A percentile compares a stretch with the other conserved stretches of the same genome.
These are phyloP conservation scores for Asterophora parasitica DNA, from an alignment of 768 basidiomycete species.

Conservation along the genomic window DNA sequence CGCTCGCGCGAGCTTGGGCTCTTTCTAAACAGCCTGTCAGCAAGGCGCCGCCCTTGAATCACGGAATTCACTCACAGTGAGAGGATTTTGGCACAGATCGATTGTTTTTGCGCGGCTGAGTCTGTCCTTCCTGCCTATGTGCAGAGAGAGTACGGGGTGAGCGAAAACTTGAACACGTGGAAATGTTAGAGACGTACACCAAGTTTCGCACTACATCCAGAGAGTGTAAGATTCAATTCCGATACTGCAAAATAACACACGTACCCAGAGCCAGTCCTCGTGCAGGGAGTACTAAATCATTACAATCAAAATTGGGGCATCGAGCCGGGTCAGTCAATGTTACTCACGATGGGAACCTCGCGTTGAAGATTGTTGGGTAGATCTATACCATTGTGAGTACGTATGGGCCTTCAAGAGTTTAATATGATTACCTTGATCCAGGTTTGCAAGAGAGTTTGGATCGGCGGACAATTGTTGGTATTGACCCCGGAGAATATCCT, in stretches of 20 bases:
- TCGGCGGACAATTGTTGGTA: slow-evolving; percentile 95
- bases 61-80: slow-evolving; percentile 60
- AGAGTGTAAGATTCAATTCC: not conserved
- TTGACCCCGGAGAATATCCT: slow-evolving; percentile 87
- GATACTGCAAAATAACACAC: slow-evolving; percentile 13
- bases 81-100: slow-evolving; percentile 93
- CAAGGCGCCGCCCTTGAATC: not conserved
- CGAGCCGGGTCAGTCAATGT: not conserved
- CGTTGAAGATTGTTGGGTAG: slow-evolving; percentile 93
- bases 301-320: not conserved
- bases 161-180: not conserved
- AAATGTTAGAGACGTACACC: slow-evolving; percentile 60
- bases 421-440: slow-evolving; percentile 75
- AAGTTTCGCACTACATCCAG: slow-evolving; percentile 81
- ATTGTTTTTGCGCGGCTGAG: slow-evolving; percentile 83
- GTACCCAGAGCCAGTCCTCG: slow-evolving; percentile 95
- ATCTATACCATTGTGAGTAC: slow-evolving; percentile 42
- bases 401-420: not conserved
- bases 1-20: slow-evolving; percentile 90
- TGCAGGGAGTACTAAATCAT: slow-evolving; percentile 71
- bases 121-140: slow-evolving; percentile 74
- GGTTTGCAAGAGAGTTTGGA: slow-evolving; percentile 88
- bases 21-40: slow-evolving; percentile 60
- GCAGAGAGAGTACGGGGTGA: not conserved
- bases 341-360: slow-evolving; percentile 86